Evolutionary conservation across 75 land plant species (phyloP).

Genomic region (Larix kaempferi): DNA sequence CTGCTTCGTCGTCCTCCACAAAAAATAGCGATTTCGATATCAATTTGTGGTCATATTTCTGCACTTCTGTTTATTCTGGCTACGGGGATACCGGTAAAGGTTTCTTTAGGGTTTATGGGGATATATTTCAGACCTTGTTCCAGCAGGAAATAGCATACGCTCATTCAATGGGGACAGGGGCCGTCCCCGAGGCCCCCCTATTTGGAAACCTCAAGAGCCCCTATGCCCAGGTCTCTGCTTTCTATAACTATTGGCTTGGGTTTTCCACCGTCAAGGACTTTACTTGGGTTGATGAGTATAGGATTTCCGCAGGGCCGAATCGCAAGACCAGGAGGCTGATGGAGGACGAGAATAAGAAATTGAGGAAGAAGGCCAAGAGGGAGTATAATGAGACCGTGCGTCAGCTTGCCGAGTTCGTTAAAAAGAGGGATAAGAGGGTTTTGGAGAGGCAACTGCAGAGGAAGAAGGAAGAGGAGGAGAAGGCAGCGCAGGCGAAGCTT

Average conservation of each 20-base stretch:
- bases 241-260: constrained; percentile 86
- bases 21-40: constrained; percentile 10
- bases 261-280: constrained; percentile 86
- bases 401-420: constrained; percentile 80
- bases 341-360: constrained; percentile 98
- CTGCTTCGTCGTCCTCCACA: constrained; percentile 19
- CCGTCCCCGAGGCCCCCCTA: constrained; percentile 53
- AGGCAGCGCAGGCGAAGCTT: constrained; percentile 44
- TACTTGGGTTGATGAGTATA: constrained; percentile 81
- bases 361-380: constrained; percentile 73
- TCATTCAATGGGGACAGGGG: constrained; percentile 31
- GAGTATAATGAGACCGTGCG: constrained; percentile 85
- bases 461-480: constrained; percentile 45
- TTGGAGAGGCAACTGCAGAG: constrained; percentile 64
- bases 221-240: constrained; percentile 64
- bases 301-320: constrained; percentile 48
- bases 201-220: constrained; percentile 68
- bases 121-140: constrained; percentile 64
- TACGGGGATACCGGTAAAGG: constrained; percentile 68
- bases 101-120: constrained; percentile 81
- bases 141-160: constrained; percentile 59
- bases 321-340: constrained; percentile 69
- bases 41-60: constrained; percentile 79
- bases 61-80: constrained; percentile 66
- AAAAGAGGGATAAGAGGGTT: constrained; percentile 95